Conservation (phyloP, 108 stramenopile genomes). For the Epipyxis sp. region DNA sequence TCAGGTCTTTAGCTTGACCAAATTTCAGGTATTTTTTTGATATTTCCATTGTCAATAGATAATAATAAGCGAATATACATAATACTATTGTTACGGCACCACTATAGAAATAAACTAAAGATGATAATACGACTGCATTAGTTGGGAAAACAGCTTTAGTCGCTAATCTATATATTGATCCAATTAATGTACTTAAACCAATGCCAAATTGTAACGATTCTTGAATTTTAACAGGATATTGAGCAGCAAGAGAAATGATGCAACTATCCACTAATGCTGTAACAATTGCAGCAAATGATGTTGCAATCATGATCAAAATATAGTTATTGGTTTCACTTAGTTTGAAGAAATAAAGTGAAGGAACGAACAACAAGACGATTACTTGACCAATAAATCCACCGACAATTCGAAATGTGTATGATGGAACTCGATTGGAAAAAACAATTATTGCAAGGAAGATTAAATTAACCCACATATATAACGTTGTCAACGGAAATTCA, state of each 20-base stretch:
- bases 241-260: conserved; percentile 13
- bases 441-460: conserved; percentile 11
- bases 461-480: conserved; percentile 13
- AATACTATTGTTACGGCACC: conserved; percentile 15
- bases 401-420: neutral
- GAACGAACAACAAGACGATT: conserved; percentile 12
- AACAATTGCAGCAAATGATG: conserved; percentile 13
- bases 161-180: conserved; percentile 13
- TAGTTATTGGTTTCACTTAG: conserved; percentile 13
- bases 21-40: conserved; percentile 14
- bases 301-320: neutral
- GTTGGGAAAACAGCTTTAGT: conserved; percentile 17
- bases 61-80: conserved; percentile 14
- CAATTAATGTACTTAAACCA: conserved; percentile 7
- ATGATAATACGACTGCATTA: neutral
- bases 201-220: conserved; percentile 21
- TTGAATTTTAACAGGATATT: neutral
- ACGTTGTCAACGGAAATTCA: conserved; percentile 19
- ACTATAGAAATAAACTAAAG: conserved; percentile 9
- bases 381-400: conserved; percentile 25
- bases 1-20: too few relatives aligned
- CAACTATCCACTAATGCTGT: conserved; percentile 23
- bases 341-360: neutral
- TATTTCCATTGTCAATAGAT: neutral
- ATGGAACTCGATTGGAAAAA: neutral